Evolutionary conservation across 805 yeast species (phyloP), one percentile per base, ranked within the genome.

Genomic region (Candida dendrica): DNA sequence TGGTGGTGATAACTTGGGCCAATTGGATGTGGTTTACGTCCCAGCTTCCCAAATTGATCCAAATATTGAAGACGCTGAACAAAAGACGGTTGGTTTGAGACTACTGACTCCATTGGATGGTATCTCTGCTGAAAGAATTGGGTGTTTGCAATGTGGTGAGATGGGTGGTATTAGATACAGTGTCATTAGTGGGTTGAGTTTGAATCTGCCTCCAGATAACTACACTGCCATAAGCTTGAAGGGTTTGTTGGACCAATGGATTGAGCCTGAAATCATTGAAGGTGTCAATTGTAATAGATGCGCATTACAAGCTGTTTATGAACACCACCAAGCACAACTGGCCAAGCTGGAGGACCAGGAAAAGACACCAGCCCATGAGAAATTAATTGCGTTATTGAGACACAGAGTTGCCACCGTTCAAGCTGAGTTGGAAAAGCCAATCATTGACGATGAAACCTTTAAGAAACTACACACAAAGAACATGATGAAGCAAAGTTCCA

Each of bases 241-340:
- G 5, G 77, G 73, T 15, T 66, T 85, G 41, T 60, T 86, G 47
- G 66, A 72, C 37, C 77, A 79, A 35, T 86, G 89, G 87, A 76
- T 71, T 6, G 72, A 76, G 43, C 86, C 90, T 33, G 98, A 91
- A 58, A 77, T 84, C 18, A 89, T 91, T 44, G 90, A 87, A 50
- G 96, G 89, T 37, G 98, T 91, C 31, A 91, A 89, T 61, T 91
- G 98, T 67, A 88, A 90, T 56, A 72, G 98, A 53, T 91, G 98
- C 68, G 91, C 95, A 3, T 68, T 91, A 49, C 60, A 61, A 24
- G 80, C 79, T 44, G 81, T 85, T 11, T 64, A 62, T 40, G 71
- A 68, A n/a, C 78, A 72, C 47, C 61, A 82, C 29, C 40, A 51
- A 16, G 66, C 60, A 14, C 72, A 73, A 47, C 42, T 64, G 31